A percentile compares a stretch with the other conserved stretches of the same genome.
These are phyloP conservation scores for Termitomyces sp. DNA, from an alignment of 768 basidiomycete species.

Conservation along the genomic window DNA sequence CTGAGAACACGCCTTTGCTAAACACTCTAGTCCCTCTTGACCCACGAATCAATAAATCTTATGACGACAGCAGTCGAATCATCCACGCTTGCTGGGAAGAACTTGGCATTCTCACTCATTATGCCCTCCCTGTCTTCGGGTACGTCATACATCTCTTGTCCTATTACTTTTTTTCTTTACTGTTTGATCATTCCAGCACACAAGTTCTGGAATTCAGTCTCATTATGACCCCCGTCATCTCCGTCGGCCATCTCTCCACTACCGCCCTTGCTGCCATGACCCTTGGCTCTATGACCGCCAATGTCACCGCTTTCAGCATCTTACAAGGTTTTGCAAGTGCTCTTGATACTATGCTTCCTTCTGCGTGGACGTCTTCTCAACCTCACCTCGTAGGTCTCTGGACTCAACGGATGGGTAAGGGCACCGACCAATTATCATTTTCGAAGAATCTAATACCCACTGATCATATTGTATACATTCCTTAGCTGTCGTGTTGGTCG, in stretches of 20 bases:
- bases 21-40: conserved; percentile 49
- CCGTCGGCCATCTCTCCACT: conserved; percentile 89
- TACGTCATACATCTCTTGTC: conserved; percentile 23
- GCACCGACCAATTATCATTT: background rate
- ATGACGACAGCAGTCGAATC: conserved; percentile 22
- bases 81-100: conserved; percentile 50
- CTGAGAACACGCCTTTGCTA: conserved; percentile 58
- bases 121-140: conserved; percentile 71
- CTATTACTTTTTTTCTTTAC: conserved; percentile 1
- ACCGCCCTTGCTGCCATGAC: conserved; percentile 82
- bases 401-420: conserved; percentile 82
- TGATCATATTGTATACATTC: background rate
- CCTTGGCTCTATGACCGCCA: conserved; percentile 69
- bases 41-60: conserved; percentile 53
- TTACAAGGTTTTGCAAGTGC: conserved; percentile 79
- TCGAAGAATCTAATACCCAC: background rate
- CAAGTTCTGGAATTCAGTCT: conserved; percentile 85
- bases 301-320: conserved; percentile 72
- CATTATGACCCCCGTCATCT: conserved; percentile 76
- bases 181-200: conserved; percentile 39
- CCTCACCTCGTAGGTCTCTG: conserved; percentile 86
- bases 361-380: conserved; percentile 88
- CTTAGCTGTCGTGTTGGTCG: conserved; percentile 57
- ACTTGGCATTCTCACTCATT: conserved; percentile 49
- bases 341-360: conserved; percentile 89